Base-by-base conservation (phyloP, 129 eudicot genomes). In the Flaveria linearis region DNA sequence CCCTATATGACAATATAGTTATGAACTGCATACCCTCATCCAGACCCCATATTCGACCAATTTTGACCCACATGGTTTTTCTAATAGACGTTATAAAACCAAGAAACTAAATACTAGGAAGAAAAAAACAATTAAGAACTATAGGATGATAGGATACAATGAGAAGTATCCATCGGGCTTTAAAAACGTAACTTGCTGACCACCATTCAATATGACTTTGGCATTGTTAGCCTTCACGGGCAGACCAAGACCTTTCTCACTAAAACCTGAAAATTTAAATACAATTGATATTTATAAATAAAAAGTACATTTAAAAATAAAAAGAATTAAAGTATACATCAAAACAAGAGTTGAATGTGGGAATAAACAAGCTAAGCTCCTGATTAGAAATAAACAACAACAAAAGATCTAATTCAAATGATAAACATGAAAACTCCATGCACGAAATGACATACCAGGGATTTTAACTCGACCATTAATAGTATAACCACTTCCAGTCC, bases 101-200 rank as follows among this genome's bases (percentile, higher is more conserved):
- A 45, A 45, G 50, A 45, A 45, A 45, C 50, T 45, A 45, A 45
- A 45, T 8, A 45, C 10, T 36, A 36, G 7, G 8, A 36, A 36
- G 1, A 45, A 45, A 5, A 77, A 78, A 28, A 60, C 11, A 30
- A 7, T 3, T 60, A 15, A 61, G 5, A 9, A 15, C 68, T 65
- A 42, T 43, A 53, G 20, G 20, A 77, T 65, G 65, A 71, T 57
- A 89, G 99, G 97, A 95, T 95, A 95, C 99, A 95, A 91, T 83
- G 99, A 95, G 84, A 95, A 95, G 89, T 95, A 95, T 65, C 97
- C 99, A 80, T 95, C 94, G 17, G 96, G 94, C 78, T 86, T 87
- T 28, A 95, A 81, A 68, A 91, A 95, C 53, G 96, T 95, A 68
- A 91, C 88, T 76, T 80, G 92, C 71, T 87, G 87, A 65, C 97